Conservation (phyloP, 2,329 filamentous ascomycete genomes). For the Ceratocystis albifundus region DNA sequence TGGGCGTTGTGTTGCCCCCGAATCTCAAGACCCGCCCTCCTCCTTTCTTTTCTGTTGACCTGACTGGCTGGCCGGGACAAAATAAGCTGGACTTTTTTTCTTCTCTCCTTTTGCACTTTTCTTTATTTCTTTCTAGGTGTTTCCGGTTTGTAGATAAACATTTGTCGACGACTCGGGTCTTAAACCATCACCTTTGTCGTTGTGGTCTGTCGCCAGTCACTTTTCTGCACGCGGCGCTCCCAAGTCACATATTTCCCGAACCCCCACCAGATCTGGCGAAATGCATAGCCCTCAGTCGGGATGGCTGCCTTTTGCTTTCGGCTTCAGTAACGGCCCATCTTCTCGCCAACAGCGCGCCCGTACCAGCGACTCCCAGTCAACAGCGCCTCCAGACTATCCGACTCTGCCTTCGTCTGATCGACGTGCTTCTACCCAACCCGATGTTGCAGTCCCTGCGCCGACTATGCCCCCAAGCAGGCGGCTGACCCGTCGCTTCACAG, state of each 20-base stretch:
- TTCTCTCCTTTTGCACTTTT: background rate
- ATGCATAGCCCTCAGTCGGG: constrained; percentile 12
- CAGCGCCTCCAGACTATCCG: constrained; percentile 1
- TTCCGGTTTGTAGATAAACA: background rate
- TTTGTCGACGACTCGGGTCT: background rate
- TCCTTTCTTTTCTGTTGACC: background rate
- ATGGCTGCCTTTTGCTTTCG: constrained; percentile 10
- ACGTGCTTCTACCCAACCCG: background rate
- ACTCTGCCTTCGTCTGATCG: background rate
- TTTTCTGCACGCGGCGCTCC: constrained; percentile 13
- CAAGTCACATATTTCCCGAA: constrained; percentile 20
- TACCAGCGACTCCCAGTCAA: constrained; percentile 12
- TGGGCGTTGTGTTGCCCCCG: background rate
- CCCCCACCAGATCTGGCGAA: background rate
- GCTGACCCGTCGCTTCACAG: constrained; percentile 28
- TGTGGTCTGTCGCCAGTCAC: constrained; percentile 15
- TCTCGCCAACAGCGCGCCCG: background rate
- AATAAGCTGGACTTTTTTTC: background rate
- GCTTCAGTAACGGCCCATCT: constrained; percentile 3
- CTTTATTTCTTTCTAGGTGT: background rate
- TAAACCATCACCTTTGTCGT: background rate
- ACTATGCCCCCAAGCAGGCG: constrained; percentile 9
- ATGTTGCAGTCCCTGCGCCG: constrained; percentile 10
- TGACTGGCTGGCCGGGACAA: background rate
- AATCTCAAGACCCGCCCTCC: background rate